Percentiles rank a stretch among this genome's conserved stretches.
Evolutionary conservation across 352 stramenopile genomes (phyloP).

Genomic region (Blastocystis sp.): DNA sequence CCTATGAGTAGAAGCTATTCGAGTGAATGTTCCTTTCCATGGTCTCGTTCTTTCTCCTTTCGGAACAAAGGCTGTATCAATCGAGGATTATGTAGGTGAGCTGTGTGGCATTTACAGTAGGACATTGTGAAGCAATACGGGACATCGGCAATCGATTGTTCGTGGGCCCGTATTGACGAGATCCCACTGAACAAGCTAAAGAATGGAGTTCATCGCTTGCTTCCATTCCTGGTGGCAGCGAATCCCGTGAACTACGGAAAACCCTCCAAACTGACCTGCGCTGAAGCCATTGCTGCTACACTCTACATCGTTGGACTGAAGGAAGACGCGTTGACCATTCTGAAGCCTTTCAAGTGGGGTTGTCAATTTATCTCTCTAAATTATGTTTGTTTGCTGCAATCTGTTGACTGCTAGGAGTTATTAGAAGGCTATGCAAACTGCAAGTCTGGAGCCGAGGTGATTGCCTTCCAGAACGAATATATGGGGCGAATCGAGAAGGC

Average conservation of each 20-base stretch:
- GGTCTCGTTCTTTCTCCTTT: conserved; percentile 87
- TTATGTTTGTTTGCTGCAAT: background rate
- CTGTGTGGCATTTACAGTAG: conserved; percentile 59
- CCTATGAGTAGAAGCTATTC: conserved; percentile 83
- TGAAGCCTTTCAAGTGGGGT: conserved; percentile 85
- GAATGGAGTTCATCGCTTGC: conserved; percentile 83
- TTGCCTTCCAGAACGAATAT: conserved; percentile 70
- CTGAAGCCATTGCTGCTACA: conserved; percentile 89
- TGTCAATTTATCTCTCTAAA: conserved; percentile 66
- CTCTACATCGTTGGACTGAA: conserved; percentile 89
- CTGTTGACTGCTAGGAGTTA: conserved; percentile 40
- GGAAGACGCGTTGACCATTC: conserved; percentile 77
- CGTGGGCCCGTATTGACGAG: conserved; percentile 89
- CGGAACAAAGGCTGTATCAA: conserved; percentile 80
- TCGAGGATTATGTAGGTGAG: conserved; percentile 73
- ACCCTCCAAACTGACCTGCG: conserved; percentile 88
- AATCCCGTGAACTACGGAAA: conserved; percentile 98
- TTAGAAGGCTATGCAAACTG: conserved; percentile 77
- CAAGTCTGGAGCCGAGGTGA: conserved; percentile 72
- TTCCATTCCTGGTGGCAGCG: conserved; percentile 93
- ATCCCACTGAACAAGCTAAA: conserved; percentile 87
- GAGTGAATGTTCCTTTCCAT: conserved; percentile 81
- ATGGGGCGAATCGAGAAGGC: conserved; percentile 51
- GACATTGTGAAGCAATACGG: conserved; percentile 75
- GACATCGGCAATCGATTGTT: conserved; percentile 92